Base-by-base conservation (phyloP, 306 rosid genomes). In the Castanopsis chinensis region DNA sequence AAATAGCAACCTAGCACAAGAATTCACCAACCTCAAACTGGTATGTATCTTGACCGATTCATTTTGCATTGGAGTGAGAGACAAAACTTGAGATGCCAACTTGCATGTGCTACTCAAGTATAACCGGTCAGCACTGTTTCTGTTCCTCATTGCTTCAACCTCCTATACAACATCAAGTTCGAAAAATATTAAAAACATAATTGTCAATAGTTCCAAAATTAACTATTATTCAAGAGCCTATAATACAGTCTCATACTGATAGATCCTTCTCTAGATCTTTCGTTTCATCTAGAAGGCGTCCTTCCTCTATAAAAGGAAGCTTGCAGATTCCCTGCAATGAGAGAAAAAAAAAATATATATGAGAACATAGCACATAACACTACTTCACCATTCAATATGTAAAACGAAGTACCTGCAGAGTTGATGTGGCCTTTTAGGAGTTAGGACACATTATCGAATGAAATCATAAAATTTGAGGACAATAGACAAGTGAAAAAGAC, bases 231-330 rank as follows among this genome's bases (percentile, higher is more conserved):
- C 53, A 30, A 6, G 32, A 65, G 43, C 21, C 45, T 65, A 4
- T 60, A 27, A 23, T 25, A 74, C 5, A 30, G 15, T 23, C 6
- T 65, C 86, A 56, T 85, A 91, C 95, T 49, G 75, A 58, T 17
- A 89, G 71, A n/a, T 70, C 85, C 5, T 75, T 84, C 20, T 32
- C 71, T 9, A 84, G 61, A 4, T 70, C 71, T 71, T 20, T 84
- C 2, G 93, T 84, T 77, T 87, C 93, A 25, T 76, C 45, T 23
- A 91, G 45, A 56, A 91, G 89, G 35, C 82, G 59, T 5, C 10
- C 56, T 54, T 89, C 96, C 3, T 87, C 89, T 17, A 91, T 86
- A 54, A 83, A 89, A 1, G 90, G 90, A 53, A 91, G 84, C 37
- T 89, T 87, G 76, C 83, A 74, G 27, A 86, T 67, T 4, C 88